Conservation (phyloP, 345 rosid species). For the Cochlearia excelsa region DNA sequence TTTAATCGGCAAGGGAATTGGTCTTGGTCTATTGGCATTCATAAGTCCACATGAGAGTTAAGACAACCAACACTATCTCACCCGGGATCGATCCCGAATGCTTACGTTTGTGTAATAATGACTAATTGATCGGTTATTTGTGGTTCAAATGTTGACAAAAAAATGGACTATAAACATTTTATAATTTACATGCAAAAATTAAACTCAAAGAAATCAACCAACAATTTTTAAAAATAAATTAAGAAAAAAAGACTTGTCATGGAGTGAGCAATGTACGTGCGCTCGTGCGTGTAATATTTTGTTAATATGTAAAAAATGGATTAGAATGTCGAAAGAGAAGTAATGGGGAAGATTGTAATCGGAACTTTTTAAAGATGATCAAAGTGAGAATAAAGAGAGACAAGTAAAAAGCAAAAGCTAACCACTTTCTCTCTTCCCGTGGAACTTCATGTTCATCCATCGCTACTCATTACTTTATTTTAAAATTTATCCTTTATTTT, state of each 20-base stretch:
- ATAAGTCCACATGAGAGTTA: too few species aligned
- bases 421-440: constrained; percentile 37
- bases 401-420: constrained; percentile 38
- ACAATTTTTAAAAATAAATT: not conserved
- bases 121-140: too few species aligned
- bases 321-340: constrained; percentile 18
- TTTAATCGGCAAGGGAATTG: constrained; percentile 21
- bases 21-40: too few species aligned
- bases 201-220: too few species aligned
- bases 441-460: constrained; percentile 31
- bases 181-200: too few species aligned
- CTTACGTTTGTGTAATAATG: too few species aligned
- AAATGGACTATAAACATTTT: too few species aligned
- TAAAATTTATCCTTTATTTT: constrained; percentile 1
- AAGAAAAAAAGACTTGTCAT: constrained; percentile 3
- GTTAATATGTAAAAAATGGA: not conserved
- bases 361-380: constrained; percentile 38
- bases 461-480: constrained; percentile 32
- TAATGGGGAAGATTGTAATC: constrained; percentile 35
- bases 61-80: too few species aligned
- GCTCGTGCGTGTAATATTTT: constrained; percentile 31
- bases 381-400: constrained; percentile 34
- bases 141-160: too few species aligned
- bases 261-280: constrained; percentile 19
- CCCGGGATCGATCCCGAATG: too few species aligned